Evolutionary conservation across 148 eudicot species (phyloP), one percentile per base, ranked within the genome.

Genomic region (Dysphania ambrosioides): DNA sequence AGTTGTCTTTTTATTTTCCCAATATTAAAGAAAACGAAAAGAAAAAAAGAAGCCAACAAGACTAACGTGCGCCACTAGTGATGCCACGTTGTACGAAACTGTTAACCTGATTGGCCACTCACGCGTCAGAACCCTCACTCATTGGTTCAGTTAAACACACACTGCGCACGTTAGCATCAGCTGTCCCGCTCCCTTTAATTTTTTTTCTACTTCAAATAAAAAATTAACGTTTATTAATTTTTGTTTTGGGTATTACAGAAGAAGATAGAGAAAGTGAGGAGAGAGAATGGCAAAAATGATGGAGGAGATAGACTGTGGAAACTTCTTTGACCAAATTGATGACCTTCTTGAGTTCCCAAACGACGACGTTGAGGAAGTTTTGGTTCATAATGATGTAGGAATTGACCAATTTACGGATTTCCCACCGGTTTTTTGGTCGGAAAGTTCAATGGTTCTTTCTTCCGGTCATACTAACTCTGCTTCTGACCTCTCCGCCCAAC

Each of bases 401-500:
- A 58, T 27, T 13, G 73, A 21, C 2, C 65, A 75, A 2, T 79
- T 61, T 49, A 32, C 29, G 44, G 56, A 59, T 1, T 74, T 83
- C 82, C 72, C 81, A 64, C 29, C 63, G 44, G 80, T 90, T n/a
- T 67, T 41, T 75, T 89, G 91, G 88, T 55, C 82, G 11, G 77
- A 83, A 6, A 65, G 75, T 55, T 79, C 84, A 16, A 40, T 76
- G 4, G 82, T 77, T 61, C 85, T 90, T 75, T 79, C 89, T 35
- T 83, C 66, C 70, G 59, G 64, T 56, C 41, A 79, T 26, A 42
- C 56, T 55, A 78, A 75, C 59, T 60, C 77, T 51, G 87, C 85
- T 0, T 81, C 97, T 2, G 91, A 85, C 81, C 87, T 90, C 56
- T 87, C 95, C 3, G 83, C 96, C 1, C 84, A 92, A 62, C 91